A percentile compares a stretch with the other conserved stretches of the same genome.
phyloP scores from a whole-genome alignment of 2,329 filamentous ascomycete genomes.

The Hypoxylon sp. region DNA sequence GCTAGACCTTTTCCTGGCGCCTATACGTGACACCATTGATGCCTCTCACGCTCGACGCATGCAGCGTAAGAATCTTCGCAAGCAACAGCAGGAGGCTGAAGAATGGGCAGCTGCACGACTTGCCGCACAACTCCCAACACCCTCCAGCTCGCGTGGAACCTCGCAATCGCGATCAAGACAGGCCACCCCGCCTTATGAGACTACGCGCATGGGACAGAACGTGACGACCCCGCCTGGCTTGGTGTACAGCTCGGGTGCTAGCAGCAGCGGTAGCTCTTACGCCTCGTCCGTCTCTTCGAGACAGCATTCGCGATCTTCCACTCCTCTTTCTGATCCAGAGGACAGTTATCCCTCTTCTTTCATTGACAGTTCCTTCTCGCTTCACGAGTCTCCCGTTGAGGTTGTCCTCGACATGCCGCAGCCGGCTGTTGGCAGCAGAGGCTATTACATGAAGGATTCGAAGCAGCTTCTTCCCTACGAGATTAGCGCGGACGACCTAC shows the following conservation, averaged over 20 bases:
- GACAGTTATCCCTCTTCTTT: slow-evolving; percentile 54
- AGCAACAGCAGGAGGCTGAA: slow-evolving; percentile 56
- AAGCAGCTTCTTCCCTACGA: slow-evolving; percentile 60
- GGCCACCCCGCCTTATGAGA: slow-evolving; percentile 50
- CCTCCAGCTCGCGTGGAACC: slow-evolving; percentile 56
- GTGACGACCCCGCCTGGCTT: slow-evolving; percentile 58
- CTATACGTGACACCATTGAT: slow-evolving; percentile 72
- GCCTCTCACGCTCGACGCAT: slow-evolving; percentile 60
- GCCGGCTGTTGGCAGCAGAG: slow-evolving; percentile 48
- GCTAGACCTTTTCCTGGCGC: slow-evolving; percentile 86
- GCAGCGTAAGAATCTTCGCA: slow-evolving; percentile 52
- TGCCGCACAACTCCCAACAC: slow-evolving; percentile 54
- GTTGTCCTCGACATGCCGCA: slow-evolving; percentile 52
- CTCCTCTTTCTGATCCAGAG: slow-evolving; percentile 57
- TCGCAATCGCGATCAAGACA: slow-evolving; percentile 51
- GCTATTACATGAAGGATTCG: slow-evolving; percentile 43
- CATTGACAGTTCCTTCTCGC: slow-evolving; percentile 49
- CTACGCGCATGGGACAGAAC: slow-evolving; percentile 51
- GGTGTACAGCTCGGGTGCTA: slow-evolving; percentile 51
- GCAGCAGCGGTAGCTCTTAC: slow-evolving; percentile 55
- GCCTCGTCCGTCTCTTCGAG: slow-evolving; percentile 57
- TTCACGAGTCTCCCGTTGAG: slow-evolving; percentile 61
- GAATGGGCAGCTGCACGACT: slow-evolving; percentile 51
- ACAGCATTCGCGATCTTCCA: slow-evolving; percentile 60
- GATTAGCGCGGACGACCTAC: slow-evolving; percentile 62